Evolutionary conservation across 2,329 filamentous ascomycete genomes (phyloP).

Genomic region (Arthrinium phaeospermum): DNA sequence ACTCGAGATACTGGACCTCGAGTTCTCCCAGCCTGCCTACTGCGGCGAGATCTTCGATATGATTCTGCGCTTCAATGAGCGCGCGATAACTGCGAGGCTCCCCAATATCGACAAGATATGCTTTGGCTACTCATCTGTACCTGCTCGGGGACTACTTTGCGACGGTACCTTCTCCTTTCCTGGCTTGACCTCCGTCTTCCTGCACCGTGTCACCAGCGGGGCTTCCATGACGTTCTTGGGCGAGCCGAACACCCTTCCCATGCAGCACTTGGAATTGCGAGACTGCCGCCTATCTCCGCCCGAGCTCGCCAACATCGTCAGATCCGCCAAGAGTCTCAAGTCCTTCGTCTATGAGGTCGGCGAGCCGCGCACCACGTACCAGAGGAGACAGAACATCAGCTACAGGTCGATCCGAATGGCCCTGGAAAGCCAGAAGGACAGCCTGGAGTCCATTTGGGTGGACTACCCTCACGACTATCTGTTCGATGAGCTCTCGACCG

Average conservation of each 20-base stretch:
- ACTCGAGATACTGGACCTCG: conserved; percentile 21
- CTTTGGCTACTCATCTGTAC: conserved; percentile 20
- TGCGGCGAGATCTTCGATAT: conserved; percentile 16
- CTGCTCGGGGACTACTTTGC: conserved; percentile 10
- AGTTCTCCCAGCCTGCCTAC: not conserved
- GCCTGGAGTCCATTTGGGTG: conserved; percentile 23
- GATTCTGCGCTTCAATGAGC: conserved; percentile 19
- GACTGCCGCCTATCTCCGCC: conserved; percentile 23
- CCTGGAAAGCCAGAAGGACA: conserved; percentile 23
- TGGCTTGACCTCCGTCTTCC: conserved; percentile 11
- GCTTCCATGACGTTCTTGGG: not conserved
- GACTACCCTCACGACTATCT: conserved; percentile 25
- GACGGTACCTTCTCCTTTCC: conserved; percentile 19
- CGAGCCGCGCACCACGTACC: conserved; percentile 23
- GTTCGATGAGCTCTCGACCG: conserved; percentile 20
- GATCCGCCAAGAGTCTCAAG: conserved; percentile 19
- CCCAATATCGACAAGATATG: conserved; percentile 19
- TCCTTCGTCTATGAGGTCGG: conserved; percentile 24
- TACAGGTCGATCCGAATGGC: conserved; percentile 18
- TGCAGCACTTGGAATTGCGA: conserved; percentile 23
- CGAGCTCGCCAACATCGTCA: conserved; percentile 15
- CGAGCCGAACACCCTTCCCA: conserved; percentile 7
- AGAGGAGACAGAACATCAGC: conserved; percentile 23
- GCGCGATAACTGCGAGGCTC: not conserved
- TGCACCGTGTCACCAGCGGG: conserved; percentile 19